Evolutionary conservation across 163 green algal genomes (phyloP).

Genomic region (Chlamydomonas reinhardtii): DNA sequence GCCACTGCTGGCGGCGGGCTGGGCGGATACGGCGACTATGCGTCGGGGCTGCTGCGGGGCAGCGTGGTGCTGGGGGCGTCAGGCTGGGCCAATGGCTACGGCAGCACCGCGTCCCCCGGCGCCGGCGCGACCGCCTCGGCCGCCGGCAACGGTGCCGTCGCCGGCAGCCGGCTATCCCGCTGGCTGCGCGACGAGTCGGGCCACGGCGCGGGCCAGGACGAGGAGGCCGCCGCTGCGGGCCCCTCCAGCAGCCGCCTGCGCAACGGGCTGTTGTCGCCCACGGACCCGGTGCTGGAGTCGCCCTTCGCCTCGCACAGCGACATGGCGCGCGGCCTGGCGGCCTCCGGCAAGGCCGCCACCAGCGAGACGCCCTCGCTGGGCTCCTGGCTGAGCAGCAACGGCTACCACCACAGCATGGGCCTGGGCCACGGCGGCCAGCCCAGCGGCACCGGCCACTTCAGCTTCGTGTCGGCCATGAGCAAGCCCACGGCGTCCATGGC

Average conservation of each 20-base stretch:
- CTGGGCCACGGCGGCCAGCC: not conserved
- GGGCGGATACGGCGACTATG: not conserved
- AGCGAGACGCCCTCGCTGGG: not conserved
- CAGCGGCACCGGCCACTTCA: slow-evolving; percentile 13
- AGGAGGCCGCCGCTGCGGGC: not conserved
- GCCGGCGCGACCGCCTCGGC: not conserved
- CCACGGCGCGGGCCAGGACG: not conserved
- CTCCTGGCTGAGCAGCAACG: slow-evolving; percentile 29
- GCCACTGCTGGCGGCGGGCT: no score
- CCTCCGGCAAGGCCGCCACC: not conserved
- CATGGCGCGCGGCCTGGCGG: no score
- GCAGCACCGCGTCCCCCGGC: not conserved
- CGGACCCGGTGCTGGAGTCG: not conserved
- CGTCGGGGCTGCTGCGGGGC: slow-evolving; percentile 9
- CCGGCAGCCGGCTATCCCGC: slow-evolving; percentile 16
- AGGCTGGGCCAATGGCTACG: slow-evolving; percentile 38
- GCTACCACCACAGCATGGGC: slow-evolving; percentile 6
- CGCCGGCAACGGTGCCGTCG: no score
- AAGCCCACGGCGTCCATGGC: slow-evolving; percentile 12
- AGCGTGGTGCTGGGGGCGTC: slow-evolving; percentile 13
- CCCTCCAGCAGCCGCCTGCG: not conserved
- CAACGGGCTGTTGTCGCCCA: not conserved
- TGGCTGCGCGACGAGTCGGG: slow-evolving; percentile 30
- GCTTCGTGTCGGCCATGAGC: slow-evolving; percentile 22
- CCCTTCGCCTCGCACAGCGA: slow-evolving; percentile 2